phyloP scores from a whole-genome alignment of 345 rosid genomes.

The Citropsis articulata region DNA sequence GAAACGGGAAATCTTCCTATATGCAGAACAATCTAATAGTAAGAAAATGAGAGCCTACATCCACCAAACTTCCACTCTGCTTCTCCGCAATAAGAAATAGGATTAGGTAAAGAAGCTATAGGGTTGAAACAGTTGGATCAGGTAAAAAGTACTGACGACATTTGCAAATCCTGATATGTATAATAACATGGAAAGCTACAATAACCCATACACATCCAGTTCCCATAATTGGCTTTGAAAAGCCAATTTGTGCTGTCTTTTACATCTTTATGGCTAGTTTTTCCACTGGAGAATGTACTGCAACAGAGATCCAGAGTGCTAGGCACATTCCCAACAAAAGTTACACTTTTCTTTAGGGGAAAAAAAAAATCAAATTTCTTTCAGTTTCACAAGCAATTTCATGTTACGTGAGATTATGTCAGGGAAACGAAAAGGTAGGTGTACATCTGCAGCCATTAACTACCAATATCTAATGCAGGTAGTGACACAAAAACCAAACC shows the following conservation, averaged over 20 bases:
- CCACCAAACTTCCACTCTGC: conserved; percentile 52
- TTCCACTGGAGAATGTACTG: conserved; percentile 90
- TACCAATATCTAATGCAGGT: conserved; percentile 85
- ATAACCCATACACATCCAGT: conserved; percentile 86
- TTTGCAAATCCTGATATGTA: not conserved
- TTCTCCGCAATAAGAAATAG: conserved; percentile 66
- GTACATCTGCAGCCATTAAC: conserved; percentile 93
- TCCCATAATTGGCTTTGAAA: conserved; percentile 86
- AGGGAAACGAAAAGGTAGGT: conserved; percentile 37
- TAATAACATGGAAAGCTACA: conserved; percentile 9
- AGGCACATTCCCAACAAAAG: conserved; percentile 1
- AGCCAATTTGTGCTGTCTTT: conserved; percentile 93
- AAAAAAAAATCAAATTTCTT: not conserved
- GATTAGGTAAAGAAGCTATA: conserved; percentile 79
- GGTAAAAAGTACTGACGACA: not conserved
- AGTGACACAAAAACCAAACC: conserved; percentile 57
- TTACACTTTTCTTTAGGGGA: no score
- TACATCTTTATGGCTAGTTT: conserved; percentile 90
- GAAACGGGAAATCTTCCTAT: not conserved
- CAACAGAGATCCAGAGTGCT: conserved; percentile 21
- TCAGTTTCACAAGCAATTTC: no score
- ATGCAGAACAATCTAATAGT: not conserved
- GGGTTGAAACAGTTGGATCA: conserved; percentile 1
- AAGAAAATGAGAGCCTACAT: conserved; percentile 43
- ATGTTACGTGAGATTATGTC: no score